Base-by-base conservation (phyloP, 2,329 filamentous ascomycete genomes). In the Botryotinia narcissicola region DNA sequence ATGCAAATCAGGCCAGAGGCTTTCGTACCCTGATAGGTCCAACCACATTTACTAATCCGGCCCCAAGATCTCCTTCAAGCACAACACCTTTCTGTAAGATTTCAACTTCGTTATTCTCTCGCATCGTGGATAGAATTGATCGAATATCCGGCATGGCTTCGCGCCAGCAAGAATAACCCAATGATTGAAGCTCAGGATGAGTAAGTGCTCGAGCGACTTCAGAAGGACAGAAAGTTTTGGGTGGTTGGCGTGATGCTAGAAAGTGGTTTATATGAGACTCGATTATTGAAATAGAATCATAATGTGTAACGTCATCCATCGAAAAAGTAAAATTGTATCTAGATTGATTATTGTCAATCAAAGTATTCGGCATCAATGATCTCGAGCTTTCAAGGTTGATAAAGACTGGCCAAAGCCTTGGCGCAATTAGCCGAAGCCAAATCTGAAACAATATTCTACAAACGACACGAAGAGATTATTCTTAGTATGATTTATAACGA, bases 211-310 rank as follows among this genome's bases (percentile, higher is more conserved):
- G 72, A 42, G 75, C 73, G 9, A 75, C 74, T 71, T 75, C 73
- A 9, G 72, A 76, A 20, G 75, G 74, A 64, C 75, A 75, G 37
- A 76, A 72, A 10, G 73, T 76, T 51, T 74, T 73, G 14, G 71
- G 71, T 61, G 54, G 42, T 63, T 64, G 48, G 14, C 68, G 64
- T 20, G 59, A n/a, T 32, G 42, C 37, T 54, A 75, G 62, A 10
- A 69, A 66, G 8, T 59, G 63, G 2, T 73, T 37, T 10, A 69
- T 54, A n/a, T 73, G 42, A 22, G 7, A 9, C 40, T 70, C 40
- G 25, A 62, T 51, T 51, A 6, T 22, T 14, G 20, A 48, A n/a
- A 44, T 12, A n/a, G 29, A 48, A 32, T 66, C 62, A 22, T 37
- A 20, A 29, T 64, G 18, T 64, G 42, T 12, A 48, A 32, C 1